A percentile compares a stretch with the other conserved stretches of the same genome.
Conservation (phyloP, 2,329 filamentous ascomycete genomes). For the Trichoderma afroharzianum region DNA sequence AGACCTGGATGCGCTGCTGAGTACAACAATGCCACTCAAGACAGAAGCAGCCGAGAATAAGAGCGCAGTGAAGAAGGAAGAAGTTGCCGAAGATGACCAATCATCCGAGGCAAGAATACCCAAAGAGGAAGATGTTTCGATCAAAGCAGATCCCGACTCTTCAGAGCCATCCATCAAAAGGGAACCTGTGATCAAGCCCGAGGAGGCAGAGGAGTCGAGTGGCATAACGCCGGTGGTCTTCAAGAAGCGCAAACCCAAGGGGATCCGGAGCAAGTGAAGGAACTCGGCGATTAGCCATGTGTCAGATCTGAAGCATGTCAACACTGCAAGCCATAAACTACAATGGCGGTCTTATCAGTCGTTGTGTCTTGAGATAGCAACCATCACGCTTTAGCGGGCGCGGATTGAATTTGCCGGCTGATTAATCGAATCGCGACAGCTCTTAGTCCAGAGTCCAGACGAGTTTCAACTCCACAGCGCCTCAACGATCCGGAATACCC, state of each 20-base stretch:
- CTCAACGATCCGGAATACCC: background rate
- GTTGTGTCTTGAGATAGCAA: background rate
- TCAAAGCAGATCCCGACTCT: constrained; percentile 39
- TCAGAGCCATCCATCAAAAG: constrained; percentile 5
- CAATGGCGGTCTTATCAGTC: background rate
- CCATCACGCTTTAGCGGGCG: background rate
- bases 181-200: constrained; percentile 38
- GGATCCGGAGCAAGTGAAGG: constrained; percentile 55
- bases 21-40: constrained; percentile 29
- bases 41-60: constrained; percentile 22
- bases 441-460: background rate
- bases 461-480: background rate
- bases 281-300: background rate
- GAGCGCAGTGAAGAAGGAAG: constrained; percentile 28
- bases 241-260: constrained; percentile 74
- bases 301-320: background rate
- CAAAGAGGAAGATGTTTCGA: constrained; percentile 31
- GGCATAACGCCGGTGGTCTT: constrained; percentile 58
- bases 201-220: constrained; percentile 28
- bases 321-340: background rate
- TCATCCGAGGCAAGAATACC: constrained; percentile 15
- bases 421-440: background rate
- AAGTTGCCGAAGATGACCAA: constrained; percentile 24
- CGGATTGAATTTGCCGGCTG: background rate
- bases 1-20: constrained; percentile 62